Base-by-base conservation (phyloP, 2,329 filamentous ascomycete genomes). In the Aschersonia sp. region DNA sequence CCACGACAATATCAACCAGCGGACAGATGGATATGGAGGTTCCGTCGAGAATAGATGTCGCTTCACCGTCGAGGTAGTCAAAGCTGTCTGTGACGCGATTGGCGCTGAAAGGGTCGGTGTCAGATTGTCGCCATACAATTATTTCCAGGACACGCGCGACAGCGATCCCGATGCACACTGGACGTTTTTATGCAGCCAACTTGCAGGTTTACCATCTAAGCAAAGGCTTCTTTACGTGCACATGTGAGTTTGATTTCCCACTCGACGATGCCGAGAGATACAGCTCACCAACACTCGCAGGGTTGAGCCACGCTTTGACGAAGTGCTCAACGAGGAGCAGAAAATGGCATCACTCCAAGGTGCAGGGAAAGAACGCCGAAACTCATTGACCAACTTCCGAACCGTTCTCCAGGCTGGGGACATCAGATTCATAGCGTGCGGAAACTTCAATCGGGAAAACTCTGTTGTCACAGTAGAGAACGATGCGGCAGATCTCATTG, bases 1-100 rank as follows among this genome's bases (percentile, higher is more conserved):
- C 0, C 74, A 69, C 8, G 67, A 69, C 12, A 63, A 67, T 5
- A 68, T 66, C 42, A 79, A 78, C 53, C 58, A 63, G 41, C 65
- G 75, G 6, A 66, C 67, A 0, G 75, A 78, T 53, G 52, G 63
- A 30, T 78, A 76, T 30, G 75, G 75, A 4, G 74, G 75, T 0
- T 68, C 61, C 22, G 61, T 77, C 7, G 67, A 73, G 47, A 78
- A 77, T 50, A 62, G 76, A 1, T 69, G 68, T 12, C 65, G 73
- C 1, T 59, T 79, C n/a, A 57, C 70, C n/a, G 43, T 68, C n/a
- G 73, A 79, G 39, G 64, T 78, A 6, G 57, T 71, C 2, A 56
- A 67, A 30, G 61, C 63, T 2, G 54, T 70, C 0, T 59, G 61
- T 0, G 55, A 58, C 0, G 65, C 65, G 0, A 57, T 75, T 4